Base-by-base conservation (phyloP, 139 green algal genomes). In the Spirogloea muscicola region DNA sequence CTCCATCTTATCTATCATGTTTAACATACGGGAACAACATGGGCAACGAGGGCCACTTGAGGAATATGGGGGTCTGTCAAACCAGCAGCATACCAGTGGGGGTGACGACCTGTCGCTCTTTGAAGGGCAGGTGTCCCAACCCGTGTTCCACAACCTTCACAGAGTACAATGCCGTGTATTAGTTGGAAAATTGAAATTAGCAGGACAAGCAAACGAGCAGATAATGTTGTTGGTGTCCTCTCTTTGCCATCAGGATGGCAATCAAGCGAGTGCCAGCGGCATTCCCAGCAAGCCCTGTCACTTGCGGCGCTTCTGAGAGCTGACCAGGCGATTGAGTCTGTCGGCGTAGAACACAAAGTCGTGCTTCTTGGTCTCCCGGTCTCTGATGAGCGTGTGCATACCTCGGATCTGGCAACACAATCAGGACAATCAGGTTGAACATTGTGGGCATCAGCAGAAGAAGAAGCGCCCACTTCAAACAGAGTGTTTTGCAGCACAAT, bases 321-420 rank as follows among this genome's bases (percentile, higher is more conserved):
- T 33, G 43, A 75, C 82, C 69, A 93, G 84, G 43, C 92, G 70
- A 83, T 92, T 84, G 71, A 93, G 84, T 31, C 89, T 83, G 80
- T 97, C 91, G 2, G 93, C 82, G 71, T 96, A 96, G 80, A 97
- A 97, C 4, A 96, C 90, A 85, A 97, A 98, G 86, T 98, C 92
- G 42, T 86, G 76, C 63, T 93, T 93, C 75, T 65, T 68, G 5
- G 90, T 95, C 3, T 73, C 60, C 0, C 31, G 18, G 72, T 97
- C 90, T n/a, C 94, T 87, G 43, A 98, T 91, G 76, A 97, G 92
- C 40, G 94, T 98, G 90, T 98, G 94, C 91, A 98, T 96, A 82
- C 93, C 91, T 38, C 90, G 86, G 38, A 95, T 96, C 69, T 91
- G 86, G 13, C 10, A 10, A 29, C 55, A 64, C 55, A 64, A 10